phyloP scores from a whole-genome alignment of 2,329 filamentous ascomycete species.

The Talaromyces sp. region DNA sequence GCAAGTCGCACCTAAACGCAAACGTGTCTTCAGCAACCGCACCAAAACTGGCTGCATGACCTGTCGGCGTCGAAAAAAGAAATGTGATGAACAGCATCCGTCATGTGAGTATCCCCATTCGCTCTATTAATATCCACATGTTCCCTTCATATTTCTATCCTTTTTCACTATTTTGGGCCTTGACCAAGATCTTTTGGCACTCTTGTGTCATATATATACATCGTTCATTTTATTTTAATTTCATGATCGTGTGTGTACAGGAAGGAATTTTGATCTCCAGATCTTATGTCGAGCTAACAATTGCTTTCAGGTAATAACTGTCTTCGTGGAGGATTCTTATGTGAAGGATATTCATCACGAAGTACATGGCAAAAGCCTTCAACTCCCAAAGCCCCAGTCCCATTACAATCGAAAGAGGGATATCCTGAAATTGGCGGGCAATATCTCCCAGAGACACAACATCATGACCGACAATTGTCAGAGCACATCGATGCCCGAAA shows the following conservation, averaged over 20 bases:
- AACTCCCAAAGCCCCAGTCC: conserved; percentile 68
- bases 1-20: conserved; percentile 49
- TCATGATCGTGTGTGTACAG: no score
- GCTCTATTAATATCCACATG: neutral
- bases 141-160: neutral
- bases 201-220: no score
- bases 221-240: no score
- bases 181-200: no score
- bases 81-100: conserved; percentile 71
- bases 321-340: conserved; percentile 83
- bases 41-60: conserved; percentile 75
- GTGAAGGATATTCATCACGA: conserved; percentile 84
- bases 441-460: conserved; percentile 43
- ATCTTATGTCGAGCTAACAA: neutral
- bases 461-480: conserved; percentile 44
- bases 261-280: no score
- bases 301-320: conserved; percentile 76
- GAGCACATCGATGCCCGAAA: conserved; percentile 50
- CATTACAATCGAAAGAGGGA: conserved; percentile 80
- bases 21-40: conserved; percentile 78
- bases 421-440: conserved; percentile 44
- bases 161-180: neutral
- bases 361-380: conserved; percentile 78
- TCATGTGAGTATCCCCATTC: conserved; percentile 71
- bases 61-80: conserved; percentile 18